phyloP scores from a whole-genome alignment of 2,329 filamentous ascomycete species.

The Thielaviopsis ethacetica region DNA sequence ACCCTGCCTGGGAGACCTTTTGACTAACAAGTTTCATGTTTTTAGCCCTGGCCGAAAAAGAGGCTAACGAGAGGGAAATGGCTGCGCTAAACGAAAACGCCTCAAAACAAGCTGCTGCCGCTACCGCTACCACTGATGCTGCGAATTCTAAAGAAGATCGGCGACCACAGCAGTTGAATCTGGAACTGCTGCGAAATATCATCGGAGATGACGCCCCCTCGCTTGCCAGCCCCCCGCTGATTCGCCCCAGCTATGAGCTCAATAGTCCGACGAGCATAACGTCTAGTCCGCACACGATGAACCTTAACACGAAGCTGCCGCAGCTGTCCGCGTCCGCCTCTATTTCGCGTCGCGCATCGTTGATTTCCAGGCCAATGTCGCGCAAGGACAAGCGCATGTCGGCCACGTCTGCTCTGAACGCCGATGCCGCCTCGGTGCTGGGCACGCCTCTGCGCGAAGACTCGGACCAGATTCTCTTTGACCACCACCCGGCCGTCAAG shows the following conservation, averaged over 20 bases:
- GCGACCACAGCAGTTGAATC: conserved; percentile 1
- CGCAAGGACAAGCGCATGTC: conserved; percentile 8
- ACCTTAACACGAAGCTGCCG: neutral
- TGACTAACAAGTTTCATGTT: neutral
- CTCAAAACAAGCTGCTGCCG: neutral
- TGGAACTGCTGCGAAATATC: conserved; percentile 1
- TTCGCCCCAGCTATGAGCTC: neutral
- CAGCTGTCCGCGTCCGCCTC: neutral
- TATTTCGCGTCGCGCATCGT: neutral
- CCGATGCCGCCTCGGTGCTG: neutral
- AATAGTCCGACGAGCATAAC: neutral
- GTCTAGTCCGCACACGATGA: neutral
- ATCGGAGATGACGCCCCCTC: neutral
- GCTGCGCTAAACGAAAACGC: neutral
- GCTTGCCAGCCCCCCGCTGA: conserved; percentile 1
- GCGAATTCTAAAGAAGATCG: neutral
- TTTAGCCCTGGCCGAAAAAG: conserved; percentile 7
- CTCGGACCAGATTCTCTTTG: conserved; percentile 3
- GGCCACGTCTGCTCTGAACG: neutral
- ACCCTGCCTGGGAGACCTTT: neutral
- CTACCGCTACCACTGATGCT: neutral
- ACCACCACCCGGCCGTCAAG: conserved; percentile 12
- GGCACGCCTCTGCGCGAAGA: neutral
- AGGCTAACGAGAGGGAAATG: conserved; percentile 1
- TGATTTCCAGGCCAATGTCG: conserved; percentile 9